phyloP scores from a whole-genome alignment of 116 monocot genomes.

The Thalassia testudinum region DNA sequence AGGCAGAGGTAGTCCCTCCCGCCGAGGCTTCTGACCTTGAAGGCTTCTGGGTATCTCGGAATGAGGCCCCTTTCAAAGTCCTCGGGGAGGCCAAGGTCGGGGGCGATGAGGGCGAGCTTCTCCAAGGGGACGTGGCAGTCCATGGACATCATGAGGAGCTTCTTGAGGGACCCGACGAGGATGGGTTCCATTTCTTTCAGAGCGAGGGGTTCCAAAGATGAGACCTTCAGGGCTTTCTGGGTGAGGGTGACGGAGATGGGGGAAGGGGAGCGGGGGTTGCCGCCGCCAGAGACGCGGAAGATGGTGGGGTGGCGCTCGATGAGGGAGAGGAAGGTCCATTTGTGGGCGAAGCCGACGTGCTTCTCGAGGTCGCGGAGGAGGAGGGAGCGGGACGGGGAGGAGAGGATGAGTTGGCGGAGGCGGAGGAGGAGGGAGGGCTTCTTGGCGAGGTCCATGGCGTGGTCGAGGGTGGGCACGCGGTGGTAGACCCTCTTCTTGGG shows the following conservation, averaged over 20 bases:
- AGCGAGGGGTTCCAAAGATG: conserved; percentile 25
- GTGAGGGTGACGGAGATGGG: conserved; percentile 68
- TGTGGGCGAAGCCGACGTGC: conserved; percentile 73
- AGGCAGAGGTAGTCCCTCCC: conserved; percentile 49
- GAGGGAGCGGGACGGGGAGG: conserved; percentile 26
- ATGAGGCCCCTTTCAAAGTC: conserved; percentile 36
- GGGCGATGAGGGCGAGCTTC: conserved; percentile 48
- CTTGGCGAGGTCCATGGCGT: conserved; percentile 75
- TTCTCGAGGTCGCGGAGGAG: conserved; percentile 92
- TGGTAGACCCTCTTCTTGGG: conserved; percentile 90
- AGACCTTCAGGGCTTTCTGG: conserved; percentile 30
- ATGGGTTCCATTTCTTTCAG: conserved; percentile 66
- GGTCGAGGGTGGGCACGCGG: conserved; percentile 63
- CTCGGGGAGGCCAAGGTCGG: conserved; percentile 50
- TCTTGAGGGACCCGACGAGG: conserved; percentile 47
- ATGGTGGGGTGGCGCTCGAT: conserved; percentile 56
- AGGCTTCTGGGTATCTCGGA: conserved; percentile 43
- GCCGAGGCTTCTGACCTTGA: conserved; percentile 24
- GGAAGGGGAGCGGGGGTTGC: conserved; percentile 5
- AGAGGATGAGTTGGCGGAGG: conserved; percentile 37
- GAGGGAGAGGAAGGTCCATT: conserved; percentile 71
- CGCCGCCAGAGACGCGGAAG: conserved; percentile 69
- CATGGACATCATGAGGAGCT: conserved; percentile 84
- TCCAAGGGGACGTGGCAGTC: conserved; percentile 72
- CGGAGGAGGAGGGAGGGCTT: conserved; percentile 56